Conservation (phyloP, 1,284 basidiomycete species). For the Athelia sp. region DNA sequence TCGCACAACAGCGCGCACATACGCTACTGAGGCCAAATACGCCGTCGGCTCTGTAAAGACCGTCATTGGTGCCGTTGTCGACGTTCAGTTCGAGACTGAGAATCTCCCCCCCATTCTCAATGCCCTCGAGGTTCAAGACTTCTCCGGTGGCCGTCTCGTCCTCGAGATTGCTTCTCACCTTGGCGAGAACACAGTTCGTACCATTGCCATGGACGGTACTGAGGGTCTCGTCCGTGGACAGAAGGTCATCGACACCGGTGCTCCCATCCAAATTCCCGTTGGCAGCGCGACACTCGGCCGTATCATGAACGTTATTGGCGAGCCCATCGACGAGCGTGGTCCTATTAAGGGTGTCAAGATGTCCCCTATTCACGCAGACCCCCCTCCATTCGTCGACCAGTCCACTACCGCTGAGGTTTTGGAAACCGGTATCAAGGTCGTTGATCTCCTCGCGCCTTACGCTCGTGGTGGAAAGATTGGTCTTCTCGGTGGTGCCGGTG, state of each 20-base stretch:
- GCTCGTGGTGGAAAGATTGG: constrained; percentile 99
- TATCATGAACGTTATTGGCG: constrained; percentile 99
- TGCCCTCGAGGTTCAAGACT: constrained; percentile 95
- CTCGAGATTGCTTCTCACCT: constrained; percentile 97
- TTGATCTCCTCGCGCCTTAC: constrained; percentile 98
- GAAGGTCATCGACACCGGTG: constrained; percentile 94
- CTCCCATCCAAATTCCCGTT: constrained; percentile 95
- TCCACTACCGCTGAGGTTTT: constrained; percentile 97
- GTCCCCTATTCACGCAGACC: constrained; percentile 93
- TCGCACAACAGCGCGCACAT: constrained; percentile 63
- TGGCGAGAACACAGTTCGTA: constrained; percentile 97
- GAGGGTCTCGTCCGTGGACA: constrained; percentile 99
- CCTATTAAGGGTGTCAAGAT: constrained; percentile 94
- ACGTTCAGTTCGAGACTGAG: constrained; percentile 92
- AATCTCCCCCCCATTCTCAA: constrained; percentile 95
- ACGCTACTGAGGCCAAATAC: constrained; percentile 84
- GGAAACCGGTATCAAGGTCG: constrained; percentile 99
- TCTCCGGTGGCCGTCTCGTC: constrained; percentile 89
- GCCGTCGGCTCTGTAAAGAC: constrained; percentile 82
- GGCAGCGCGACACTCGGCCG: constrained; percentile 91
- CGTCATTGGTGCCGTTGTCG: constrained; percentile 98
- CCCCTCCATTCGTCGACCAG: constrained; percentile 96
- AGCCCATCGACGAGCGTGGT: constrained; percentile 98
- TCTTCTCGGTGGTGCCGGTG: constrained; percentile 99
- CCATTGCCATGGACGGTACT: constrained; percentile 98